A percentile compares a stretch with the other conserved stretches of the same genome.
phyloP scores from a whole-genome alignment of 83 land plant genomes.

The Picea abies region DNA sequence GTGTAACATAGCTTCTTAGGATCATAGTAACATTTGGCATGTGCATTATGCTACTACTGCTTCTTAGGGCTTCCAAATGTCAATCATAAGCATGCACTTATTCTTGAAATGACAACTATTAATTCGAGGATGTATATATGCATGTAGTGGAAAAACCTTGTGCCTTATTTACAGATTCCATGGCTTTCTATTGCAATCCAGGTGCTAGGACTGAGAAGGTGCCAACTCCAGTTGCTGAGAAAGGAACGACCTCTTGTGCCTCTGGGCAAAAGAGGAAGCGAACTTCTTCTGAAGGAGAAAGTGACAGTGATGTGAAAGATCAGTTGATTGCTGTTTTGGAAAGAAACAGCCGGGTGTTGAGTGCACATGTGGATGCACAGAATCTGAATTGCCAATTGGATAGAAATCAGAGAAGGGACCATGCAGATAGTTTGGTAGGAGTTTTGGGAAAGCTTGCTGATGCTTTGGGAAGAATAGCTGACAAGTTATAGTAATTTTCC shows the following conservation, averaged over 20 bases:
- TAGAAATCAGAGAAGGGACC: slow-evolving; percentile 57
- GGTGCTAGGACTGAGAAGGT: slow-evolving; percentile 36
- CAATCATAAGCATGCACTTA: neutral
- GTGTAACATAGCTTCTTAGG: neutral
- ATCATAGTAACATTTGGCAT: no score
- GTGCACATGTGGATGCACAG: slow-evolving; percentile 69
- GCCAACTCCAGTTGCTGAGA: slow-evolving; percentile 25
- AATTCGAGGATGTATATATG: neutral
- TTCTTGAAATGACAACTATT: slow-evolving; percentile 4
- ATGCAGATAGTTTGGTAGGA: slow-evolving; percentile 41
- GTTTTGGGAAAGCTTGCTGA: slow-evolving; percentile 71
- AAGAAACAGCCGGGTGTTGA: slow-evolving; percentile 55
- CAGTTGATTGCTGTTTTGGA: slow-evolving; percentile 51
- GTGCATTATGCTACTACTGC: neutral
- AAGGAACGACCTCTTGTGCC: slow-evolving; percentile 28
- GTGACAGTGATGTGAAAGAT: slow-evolving; percentile 31
- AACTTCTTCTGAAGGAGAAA: slow-evolving; percentile 28
- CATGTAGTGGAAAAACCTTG: neutral
- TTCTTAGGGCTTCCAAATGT: slow-evolving; percentile 1
- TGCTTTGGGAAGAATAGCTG: slow-evolving; percentile 65
- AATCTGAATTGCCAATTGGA: slow-evolving; percentile 48
- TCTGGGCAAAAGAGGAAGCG: slow-evolving; percentile 54
- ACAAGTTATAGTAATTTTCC: slow-evolving; percentile 44
- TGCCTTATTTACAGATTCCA: neutral
- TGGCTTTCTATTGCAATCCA: slow-evolving; percentile 20